Base-by-base conservation (phyloP, 1,284 basidiomycete species). In the Trametes hirsuta region DNA sequence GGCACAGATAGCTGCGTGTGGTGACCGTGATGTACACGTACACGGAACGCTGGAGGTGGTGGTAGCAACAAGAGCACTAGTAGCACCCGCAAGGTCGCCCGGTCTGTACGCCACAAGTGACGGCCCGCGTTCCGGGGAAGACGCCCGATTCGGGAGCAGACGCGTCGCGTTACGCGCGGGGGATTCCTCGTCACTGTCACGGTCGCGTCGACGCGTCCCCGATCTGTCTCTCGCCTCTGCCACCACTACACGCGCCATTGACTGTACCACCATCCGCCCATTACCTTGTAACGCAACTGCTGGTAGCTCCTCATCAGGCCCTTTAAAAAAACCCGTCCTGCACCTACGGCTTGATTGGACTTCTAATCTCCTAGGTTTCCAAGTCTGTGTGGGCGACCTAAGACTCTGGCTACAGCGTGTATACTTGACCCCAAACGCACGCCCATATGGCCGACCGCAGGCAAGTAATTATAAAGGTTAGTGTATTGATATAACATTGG, bases 391-490 rank as follows among this genome's bases (percentile, higher is more conserved):
- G 18, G 18, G 18, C 18, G 18, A 18, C 18, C 18, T 18, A 18
- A 18, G 18, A 18, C 18, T 18, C 18, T 18, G 18, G 18, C 18
- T 18, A 18, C 18, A 18, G 18, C 18, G 18, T 18, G 18, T 18
- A 11, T 21, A 22, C 11, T 4, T 9, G 24, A 11, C 22, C 21
- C 24, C 30, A 30, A 30, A 30, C 30, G 21, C 18, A 30, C 39
- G n/a, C 18, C 18, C 18, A 18, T 18, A 80, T 81, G 79, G 68
- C 77, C 6, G 76, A 77, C 47, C 51, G 64, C 18, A 80, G 83
- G 30, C 88, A 90, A 69, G 76, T 74, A 6, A 87, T 90, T 60
- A 84, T 91, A 64, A 89, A 89, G 79, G 88, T 85, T 18, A n/a
- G 1, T 40, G 14, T 25, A 12, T 45, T 4, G 50, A 22, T 18